Evolutionary conservation across 768 basidiomycete species (phyloP).

Genomic region (Pilatotrama ljubarskyi): DNA sequence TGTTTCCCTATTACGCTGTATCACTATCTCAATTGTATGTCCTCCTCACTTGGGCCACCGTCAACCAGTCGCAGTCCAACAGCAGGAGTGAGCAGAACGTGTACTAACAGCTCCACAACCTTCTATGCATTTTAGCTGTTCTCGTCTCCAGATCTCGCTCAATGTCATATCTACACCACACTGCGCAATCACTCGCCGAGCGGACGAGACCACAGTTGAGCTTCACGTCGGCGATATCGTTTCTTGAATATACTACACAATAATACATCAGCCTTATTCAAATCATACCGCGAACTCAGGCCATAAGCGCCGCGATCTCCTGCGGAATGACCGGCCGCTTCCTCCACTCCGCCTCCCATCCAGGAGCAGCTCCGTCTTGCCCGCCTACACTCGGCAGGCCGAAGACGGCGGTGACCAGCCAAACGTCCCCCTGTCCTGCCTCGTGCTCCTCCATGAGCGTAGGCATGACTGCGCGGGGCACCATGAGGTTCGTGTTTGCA

Average conservation of each 20-base stretch:
- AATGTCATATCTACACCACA: no score
- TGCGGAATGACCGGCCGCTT: slow-evolving; percentile 45
- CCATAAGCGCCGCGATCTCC: slow-evolving; percentile 33
- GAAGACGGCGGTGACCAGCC: slow-evolving; percentile 69
- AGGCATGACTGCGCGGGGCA: slow-evolving; percentile 65
- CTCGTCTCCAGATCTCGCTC: no score
- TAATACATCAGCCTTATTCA: neutral
- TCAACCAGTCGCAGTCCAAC: neutral
- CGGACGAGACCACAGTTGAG: no score
- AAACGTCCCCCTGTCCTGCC: slow-evolving; percentile 42
- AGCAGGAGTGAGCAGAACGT: no score
- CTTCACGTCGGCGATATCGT: no score
- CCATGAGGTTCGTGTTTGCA: slow-evolving; percentile 72
- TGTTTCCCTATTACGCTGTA: slow-evolving; percentile 11
- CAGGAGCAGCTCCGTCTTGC: slow-evolving; percentile 37
- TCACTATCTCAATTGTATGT: neutral
- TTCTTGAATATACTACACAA: no score
- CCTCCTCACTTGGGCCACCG: neutral
- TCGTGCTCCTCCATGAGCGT: slow-evolving; percentile 54
- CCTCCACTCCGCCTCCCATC: slow-evolving; percentile 51
- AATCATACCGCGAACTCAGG: neutral
- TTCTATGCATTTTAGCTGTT: no score
- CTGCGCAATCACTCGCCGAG: no score
- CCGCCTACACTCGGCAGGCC: slow-evolving; percentile 48
- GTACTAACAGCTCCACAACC: no score